These are phyloP conservation scores for Medicago ruthenica DNA, from an alignment of 306 rosid species.

Conservation along the genomic window DNA sequence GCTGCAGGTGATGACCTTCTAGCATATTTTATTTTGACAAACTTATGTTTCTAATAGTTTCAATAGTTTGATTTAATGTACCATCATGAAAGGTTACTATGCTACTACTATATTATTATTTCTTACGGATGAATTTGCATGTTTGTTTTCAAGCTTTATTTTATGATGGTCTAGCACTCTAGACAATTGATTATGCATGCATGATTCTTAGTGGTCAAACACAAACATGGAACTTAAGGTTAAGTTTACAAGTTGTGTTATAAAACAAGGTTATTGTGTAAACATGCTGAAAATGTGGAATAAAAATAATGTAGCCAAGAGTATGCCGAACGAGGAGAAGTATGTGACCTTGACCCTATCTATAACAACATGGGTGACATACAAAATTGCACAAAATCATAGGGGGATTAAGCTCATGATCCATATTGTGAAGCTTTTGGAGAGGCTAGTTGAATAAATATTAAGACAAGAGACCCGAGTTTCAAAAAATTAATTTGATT, in stretches of 20 bases:
- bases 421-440: background rate
- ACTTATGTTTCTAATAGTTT: background rate
- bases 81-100: background rate
- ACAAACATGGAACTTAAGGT: background rate
- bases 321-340: background rate
- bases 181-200: background rate
- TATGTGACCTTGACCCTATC: slow-evolving; percentile 20
- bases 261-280: slow-evolving; percentile 15
- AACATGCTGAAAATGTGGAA: background rate
- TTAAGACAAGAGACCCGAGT: background rate
- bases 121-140: background rate
- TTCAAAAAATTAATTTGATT: too few species aligned
- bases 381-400: background rate
- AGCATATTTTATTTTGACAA: slow-evolving; percentile 22
- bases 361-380: background rate
- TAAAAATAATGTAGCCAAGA: background rate
- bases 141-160: background rate
- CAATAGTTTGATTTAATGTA: slow-evolving; percentile 10
- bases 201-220: background rate
- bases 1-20: slow-evolving; percentile 80
- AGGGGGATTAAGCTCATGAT: background rate
- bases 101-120: slow-evolving; percentile 9
- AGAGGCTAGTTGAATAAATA: background rate
- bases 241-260: background rate
- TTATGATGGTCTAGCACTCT: slow-evolving; percentile 19